These are phyloP conservation scores for Batkoa obscura DNA, from an alignment of 371 early-diverging fungal genomes.

Conservation along the genomic window DNA sequence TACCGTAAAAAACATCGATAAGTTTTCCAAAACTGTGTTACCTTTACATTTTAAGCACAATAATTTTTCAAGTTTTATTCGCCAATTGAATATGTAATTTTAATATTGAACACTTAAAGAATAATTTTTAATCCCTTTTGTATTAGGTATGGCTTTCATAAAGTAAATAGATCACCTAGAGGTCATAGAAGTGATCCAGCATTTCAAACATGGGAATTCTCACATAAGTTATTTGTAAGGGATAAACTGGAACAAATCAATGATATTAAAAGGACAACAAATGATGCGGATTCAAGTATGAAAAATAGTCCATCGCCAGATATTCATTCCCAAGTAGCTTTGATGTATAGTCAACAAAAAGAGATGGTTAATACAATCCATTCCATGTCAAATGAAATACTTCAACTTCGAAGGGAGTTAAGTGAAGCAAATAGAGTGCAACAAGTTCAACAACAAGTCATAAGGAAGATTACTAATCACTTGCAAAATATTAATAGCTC, in stretches of 20 bases:
- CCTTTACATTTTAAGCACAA: conserved; percentile 70
- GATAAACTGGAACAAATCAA: conserved; percentile 60
- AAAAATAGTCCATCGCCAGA: conserved; percentile 41
- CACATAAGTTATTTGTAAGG: conserved; percentile 62
- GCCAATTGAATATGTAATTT: conserved; percentile 65
- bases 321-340: conserved; percentile 39
- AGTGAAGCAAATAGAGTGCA: conserved; percentile 43
- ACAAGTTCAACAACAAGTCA: conserved; percentile 26
- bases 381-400: conserved; percentile 45
- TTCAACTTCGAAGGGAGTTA: conserved; percentile 43
- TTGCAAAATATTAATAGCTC: background rate
- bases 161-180: conserved; percentile 66
- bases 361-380: conserved; percentile 50
- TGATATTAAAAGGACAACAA: conserved; percentile 68
- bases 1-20: conserved; percentile 66
- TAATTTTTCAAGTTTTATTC: conserved; percentile 67
- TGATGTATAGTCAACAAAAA: conserved; percentile 63
- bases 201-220: conserved; percentile 85
- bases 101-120: background rate
- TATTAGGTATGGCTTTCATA: conserved; percentile 68
- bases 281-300: conserved; percentile 50
- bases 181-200: conserved; percentile 62
- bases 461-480: conserved; percentile 8
- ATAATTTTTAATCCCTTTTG: background rate
- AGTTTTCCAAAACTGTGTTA: conserved; percentile 54